Conservation (phyloP, 2,329 filamentous ascomycete species). For the Ascosphaera aggregata region DNA sequence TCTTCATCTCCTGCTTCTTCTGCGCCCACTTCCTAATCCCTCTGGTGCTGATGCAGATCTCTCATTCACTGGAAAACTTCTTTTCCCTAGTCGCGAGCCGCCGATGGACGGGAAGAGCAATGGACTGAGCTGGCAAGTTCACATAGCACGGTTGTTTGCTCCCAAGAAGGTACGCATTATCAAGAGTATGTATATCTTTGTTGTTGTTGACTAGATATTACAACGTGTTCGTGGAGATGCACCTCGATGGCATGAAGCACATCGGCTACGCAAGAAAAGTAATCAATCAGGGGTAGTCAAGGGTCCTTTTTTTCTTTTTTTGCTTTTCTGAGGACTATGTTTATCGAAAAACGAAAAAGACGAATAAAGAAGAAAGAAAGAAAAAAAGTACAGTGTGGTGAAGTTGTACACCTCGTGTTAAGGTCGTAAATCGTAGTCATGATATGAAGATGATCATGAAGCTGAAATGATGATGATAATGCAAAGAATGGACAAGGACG, state of each 20-base stretch:
- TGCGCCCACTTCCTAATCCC: not conserved
- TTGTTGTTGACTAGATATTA: constrained; percentile 1
- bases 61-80: too few species aligned
- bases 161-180: not conserved
- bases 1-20: not conserved
- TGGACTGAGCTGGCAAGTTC: not conserved
- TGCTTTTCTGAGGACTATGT: not conserved
- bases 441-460: too few species aligned
- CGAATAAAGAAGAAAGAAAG: not conserved
- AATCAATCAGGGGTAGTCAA: too few species aligned
- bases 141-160: not conserved
- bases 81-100: too few species aligned
- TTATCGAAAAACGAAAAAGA: not conserved
- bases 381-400: not conserved
- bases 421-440: too few species aligned
- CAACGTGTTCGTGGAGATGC: not conserved
- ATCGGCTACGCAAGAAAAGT: too few species aligned
- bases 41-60: too few species aligned
- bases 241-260: not conserved
- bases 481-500: too few species aligned
- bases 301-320: not conserved
- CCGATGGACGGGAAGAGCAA: constrained; percentile 1
- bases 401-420: too few species aligned
- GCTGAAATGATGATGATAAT: too few species aligned
- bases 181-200: not conserved